phyloP scores from a whole-genome alignment of 1,284 basidiomycete species.

The Puccinia hordei region DNA sequence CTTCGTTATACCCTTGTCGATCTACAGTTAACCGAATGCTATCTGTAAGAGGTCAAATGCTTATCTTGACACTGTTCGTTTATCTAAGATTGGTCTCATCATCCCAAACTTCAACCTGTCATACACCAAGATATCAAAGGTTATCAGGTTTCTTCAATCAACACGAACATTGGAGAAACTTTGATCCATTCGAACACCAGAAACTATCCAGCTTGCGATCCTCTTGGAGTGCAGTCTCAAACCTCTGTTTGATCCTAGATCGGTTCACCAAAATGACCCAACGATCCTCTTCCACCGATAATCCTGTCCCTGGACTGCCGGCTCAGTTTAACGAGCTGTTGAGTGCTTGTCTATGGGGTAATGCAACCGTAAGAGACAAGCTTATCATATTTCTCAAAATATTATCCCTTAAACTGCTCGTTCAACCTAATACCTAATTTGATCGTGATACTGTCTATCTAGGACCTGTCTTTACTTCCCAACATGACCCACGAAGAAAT shows the following conservation, averaged over 20 bases:
- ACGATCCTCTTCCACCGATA: not conserved
- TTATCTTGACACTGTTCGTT: constrained; percentile 53
- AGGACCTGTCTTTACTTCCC: constrained; percentile 81
- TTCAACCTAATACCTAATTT: not conserved
- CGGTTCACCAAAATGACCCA: not conserved
- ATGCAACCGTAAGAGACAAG: constrained; percentile 54
- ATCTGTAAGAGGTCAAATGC: constrained; percentile 62
- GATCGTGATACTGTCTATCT: not conserved
- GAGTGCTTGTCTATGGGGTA: constrained; percentile 75
- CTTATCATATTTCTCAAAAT: not conserved
- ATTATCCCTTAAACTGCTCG: not conserved
- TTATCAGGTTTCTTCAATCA: constrained; percentile 74
- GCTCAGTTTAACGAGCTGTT: constrained; percentile 64
- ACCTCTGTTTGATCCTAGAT: constrained; percentile 38
- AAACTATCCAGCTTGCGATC: constrained; percentile 83
- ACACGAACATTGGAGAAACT: constrained; percentile 72
- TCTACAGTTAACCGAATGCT: constrained; percentile 45
- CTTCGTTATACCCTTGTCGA: no score
- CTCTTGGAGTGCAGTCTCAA: constrained; percentile 73
- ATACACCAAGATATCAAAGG: constrained; percentile 72
- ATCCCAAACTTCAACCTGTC: not conserved
- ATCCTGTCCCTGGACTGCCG: constrained; percentile 66
- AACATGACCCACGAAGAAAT: constrained; percentile 79
- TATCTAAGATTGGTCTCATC: not conserved
- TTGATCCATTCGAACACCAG: constrained; percentile 81